These are phyloP conservation scores for Aspergillus clavatus DNA, from an alignment of 2,329 filamentous ascomycete genomes.

Conservation along the genomic window DNA sequence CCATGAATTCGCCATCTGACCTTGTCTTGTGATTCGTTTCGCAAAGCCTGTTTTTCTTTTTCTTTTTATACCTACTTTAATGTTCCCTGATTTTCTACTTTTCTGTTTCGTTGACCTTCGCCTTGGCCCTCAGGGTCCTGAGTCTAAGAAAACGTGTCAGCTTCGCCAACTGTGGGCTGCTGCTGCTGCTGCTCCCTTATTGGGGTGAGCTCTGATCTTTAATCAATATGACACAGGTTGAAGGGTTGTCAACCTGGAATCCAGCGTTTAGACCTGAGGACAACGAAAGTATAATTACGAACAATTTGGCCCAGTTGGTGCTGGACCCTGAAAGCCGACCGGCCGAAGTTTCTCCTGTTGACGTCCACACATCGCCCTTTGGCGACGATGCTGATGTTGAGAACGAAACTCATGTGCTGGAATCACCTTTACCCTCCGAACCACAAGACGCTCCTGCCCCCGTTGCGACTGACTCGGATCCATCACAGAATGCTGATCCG, in stretches of 20 bases:
- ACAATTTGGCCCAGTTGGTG: slow-evolving; percentile 10
- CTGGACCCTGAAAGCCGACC: not conserved
- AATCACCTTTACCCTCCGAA: slow-evolving; percentile 7
- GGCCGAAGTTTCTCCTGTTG: not conserved
- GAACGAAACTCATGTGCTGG: not conserved
- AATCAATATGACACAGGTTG: slow-evolving; percentile 22
- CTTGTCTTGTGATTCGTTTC: slow-evolving; percentile 3
- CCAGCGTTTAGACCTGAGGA: slow-evolving; percentile 49
- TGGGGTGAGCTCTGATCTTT: slow-evolving; percentile 6
- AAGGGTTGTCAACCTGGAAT: slow-evolving; percentile 47
- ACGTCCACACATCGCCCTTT: not conserved
- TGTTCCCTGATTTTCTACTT: slow-evolving; percentile 6
- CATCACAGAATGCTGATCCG: not conserved
- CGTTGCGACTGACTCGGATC: slow-evolving; percentile 4
- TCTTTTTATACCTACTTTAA: slow-evolving; percentile 5
- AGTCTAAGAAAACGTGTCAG: slow-evolving; percentile 25
- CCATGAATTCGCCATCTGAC: not conserved
- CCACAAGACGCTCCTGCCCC: slow-evolving; percentile 7
- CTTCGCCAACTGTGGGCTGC: slow-evolving; percentile 15
- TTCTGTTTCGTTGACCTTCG: slow-evolving; percentile 10
- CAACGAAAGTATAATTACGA: slow-evolving; percentile 12
- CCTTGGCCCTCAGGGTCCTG: slow-evolving; percentile 20
- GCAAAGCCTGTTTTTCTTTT: not conserved
- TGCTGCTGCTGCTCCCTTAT: slow-evolving; percentile 4
- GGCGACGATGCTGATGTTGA: not conserved